Base-by-base conservation (phyloP, 805 yeast species). In the Saccharomycopsis olivae region DNA sequence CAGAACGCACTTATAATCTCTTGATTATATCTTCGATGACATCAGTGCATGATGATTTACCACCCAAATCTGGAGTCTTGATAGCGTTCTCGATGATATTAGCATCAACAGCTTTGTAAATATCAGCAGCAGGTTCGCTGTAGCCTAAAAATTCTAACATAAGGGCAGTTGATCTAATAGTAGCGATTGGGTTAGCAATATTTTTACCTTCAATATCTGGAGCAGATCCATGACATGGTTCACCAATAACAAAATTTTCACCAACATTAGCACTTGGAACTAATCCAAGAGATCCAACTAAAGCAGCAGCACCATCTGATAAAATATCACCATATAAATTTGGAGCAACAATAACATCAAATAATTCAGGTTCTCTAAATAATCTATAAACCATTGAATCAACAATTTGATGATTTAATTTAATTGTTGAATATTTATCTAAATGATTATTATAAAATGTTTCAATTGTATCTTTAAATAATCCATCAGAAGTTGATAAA, bases 231-330 rank as follows among this genome's bases (percentile, higher is more conserved):
- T 92, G 98, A 59, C 96, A 88, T 58, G 98, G 98, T 67, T 92
- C 98, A 60, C 98, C 98, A 58, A 92, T 86, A 48, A 94, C 96
- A 58, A 92, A 89, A 59, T 71, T 65, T 58, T 87, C 95, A 55
- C 98, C 98, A 48, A 92, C 98, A 57, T 92, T 92, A 46, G 97
- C 97, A 40, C 94, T 81, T 55, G 98, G 97, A 42, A 92, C 96
- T 43, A 92, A 95, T 58, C 98, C 98, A 49, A 92, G 73, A 23
- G 97, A 89, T 37, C 98, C 98, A 43, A 89, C 95, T 42, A 88
- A 71, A 13, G 97, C 96, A 51, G 97, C 97, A 41, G 97, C 97
- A 65, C 96, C 97, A 59, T 88, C 97, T 49, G 94, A 81, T 53
- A 92, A 69, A 51, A 92, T 87, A 62, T 92, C 98, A 61, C 98